Conservation (phyloP, 208 protist genomes). For the Giardia muris region DNA sequence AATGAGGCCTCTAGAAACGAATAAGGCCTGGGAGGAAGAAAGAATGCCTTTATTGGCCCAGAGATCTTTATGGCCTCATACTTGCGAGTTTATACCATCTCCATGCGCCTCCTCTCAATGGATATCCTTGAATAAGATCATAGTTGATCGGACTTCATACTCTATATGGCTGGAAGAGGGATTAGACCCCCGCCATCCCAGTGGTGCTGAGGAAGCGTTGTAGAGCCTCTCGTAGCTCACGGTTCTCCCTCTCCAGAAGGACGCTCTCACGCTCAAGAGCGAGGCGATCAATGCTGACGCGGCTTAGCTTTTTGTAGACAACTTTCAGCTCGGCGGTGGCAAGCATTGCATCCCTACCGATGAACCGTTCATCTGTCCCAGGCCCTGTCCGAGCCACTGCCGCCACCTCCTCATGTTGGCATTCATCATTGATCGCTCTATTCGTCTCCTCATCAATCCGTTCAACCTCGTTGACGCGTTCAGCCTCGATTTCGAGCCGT, state of each 20-base stretch:
- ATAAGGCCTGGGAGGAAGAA: too few species aligned
- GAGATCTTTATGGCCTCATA: too few species aligned
- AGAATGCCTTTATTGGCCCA: too few species aligned
- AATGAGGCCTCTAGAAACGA: too few species aligned
- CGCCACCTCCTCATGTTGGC: not conserved
- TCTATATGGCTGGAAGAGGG: too few species aligned
- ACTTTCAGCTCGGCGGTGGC: not conserved
- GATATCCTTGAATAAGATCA: too few species aligned
- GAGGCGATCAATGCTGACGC: slow-evolving; percentile 2
- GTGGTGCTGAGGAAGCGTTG: not conserved
- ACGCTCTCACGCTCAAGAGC: not conserved
- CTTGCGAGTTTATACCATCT: too few species aligned
- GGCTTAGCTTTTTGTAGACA: slow-evolving; percentile 17
- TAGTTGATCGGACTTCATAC: too few species aligned
- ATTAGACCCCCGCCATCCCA: not conserved
- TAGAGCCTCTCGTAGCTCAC: slow-evolving; percentile 19
- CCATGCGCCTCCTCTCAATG: too few species aligned
- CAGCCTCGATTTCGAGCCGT: slow-evolving; percentile 9
- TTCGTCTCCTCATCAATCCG: not conserved
- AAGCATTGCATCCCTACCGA: not conserved
- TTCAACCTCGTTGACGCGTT: slow-evolving; percentile 25
- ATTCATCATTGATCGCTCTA: not conserved
- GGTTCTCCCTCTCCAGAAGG: not conserved
- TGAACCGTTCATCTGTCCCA: not conserved
- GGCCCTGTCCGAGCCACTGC: not conserved